Evolutionary conservation across 768 basidiomycete genomes (phyloP), one percentile per base, ranked within the genome.

Genomic region (Lactifluus subvellereus): DNA sequence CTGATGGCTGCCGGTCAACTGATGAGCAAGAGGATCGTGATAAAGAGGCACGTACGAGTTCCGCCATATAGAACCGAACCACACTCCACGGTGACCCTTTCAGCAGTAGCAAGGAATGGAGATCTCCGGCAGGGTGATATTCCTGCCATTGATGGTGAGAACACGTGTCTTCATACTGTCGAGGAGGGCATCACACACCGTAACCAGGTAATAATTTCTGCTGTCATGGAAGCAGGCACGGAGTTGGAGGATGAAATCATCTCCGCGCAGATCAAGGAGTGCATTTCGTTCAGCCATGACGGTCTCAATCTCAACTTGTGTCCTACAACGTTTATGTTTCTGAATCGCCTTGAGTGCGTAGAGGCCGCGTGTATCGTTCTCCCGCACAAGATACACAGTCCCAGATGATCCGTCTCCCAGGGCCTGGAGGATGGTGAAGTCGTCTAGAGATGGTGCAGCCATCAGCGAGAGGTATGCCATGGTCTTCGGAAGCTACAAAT

Each of bases 41-140:
- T n/a, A 32, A 54, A 10, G 13, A 33, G 10, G 32, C 11, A 42
- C 63, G 40, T 42, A 65, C 64, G 20, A 65, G 43, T 38, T 65
- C 64, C 20, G 64, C 64, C 61, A 62, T 62, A 50, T 62, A 65
- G 61, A 65, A 65, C 49, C 54, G 61, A 52, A 62, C 60, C 6
- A 50, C 61, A 33, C 48, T 27, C 40, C 1, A 18, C 35, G 42
- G 45, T 4, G 64, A 63, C 18, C 64, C 63, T 33, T 60, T 60
- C 38, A 40, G 40, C 49, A 45, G 40, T 48, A 57, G 30, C 27
- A 62, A 48, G 3, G 61, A 43, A 30, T 62, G 64, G 38, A 65
- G 61, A 45, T 65, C 64, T 32, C 61, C 63, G 27, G 58, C 58
- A 20, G 63, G 58, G 53, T 64, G 64, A 10, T 62, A 65, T 40